Percentiles rank a stretch among this genome's conserved stretches.
phyloP scores from a whole-genome alignment of 768 basidiomycete genomes.

The Kwoniella dejecticola region DNA sequence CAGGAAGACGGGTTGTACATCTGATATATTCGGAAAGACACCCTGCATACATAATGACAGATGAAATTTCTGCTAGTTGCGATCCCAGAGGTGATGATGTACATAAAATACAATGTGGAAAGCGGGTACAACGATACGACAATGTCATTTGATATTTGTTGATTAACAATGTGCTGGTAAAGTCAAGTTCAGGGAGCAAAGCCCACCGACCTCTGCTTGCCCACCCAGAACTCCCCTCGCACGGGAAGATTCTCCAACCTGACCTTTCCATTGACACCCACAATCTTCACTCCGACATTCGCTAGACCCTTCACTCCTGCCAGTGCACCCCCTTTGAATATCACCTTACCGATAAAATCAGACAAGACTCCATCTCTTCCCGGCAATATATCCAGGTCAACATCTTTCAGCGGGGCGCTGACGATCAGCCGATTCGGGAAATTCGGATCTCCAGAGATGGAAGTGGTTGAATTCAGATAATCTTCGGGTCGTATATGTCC shows the following conservation, averaged over 20 bases:
- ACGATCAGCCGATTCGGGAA: constrained; percentile 40
- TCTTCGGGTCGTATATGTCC: constrained; percentile 64
- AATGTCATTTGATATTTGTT: background rate
- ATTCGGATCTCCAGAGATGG: constrained; percentile 18
- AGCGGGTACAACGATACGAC: background rate
- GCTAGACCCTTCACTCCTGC: constrained; percentile 53
- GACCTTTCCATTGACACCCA: constrained; percentile 37
- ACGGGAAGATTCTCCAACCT: constrained; percentile 45
- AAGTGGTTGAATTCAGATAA: constrained; percentile 58
- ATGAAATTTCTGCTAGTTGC: background rate
- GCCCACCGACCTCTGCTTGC: constrained; percentile 31
- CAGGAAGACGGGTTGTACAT: background rate
- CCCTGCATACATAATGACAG: too few relatives aligned
- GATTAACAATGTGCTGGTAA: too few relatives aligned
- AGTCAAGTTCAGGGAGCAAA: too few relatives aligned
- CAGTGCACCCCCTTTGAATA: constrained; percentile 54
- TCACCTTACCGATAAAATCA: constrained; percentile 53
- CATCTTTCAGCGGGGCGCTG: constrained; percentile 45
- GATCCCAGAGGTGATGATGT: background rate
- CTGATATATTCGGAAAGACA: too few relatives aligned
- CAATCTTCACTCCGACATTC: constrained; percentile 39
- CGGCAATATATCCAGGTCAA: constrained; percentile 60
- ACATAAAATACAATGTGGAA: background rate
- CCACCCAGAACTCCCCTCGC: constrained; percentile 43
- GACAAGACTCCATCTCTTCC: constrained; percentile 56